Evolutionary conservation across 73 alveolate species (phyloP), one percentile per base, ranked within the genome.

Genomic region (Tetrahymena thermophila): DNA sequence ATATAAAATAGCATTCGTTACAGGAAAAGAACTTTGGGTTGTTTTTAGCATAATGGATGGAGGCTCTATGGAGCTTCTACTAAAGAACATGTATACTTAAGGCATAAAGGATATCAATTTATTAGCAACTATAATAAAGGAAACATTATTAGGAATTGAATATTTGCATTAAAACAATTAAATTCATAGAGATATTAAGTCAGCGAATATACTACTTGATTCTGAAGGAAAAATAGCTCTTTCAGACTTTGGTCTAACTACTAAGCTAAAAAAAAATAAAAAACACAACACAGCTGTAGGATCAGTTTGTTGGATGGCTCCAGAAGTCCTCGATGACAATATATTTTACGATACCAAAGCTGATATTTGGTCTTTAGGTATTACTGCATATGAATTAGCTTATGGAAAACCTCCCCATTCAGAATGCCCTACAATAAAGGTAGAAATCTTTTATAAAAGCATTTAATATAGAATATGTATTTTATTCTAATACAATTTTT

Each of bases 151-250:
- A 31, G 89, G 89, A 28, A 31, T 71, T 71, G 89, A 71, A 25
- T 71, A 71, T 31, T 71, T 71, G 89, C 89, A 71, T 71, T 71
- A n/a, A n/a, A 83, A 96, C 85, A 96, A 96, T 42, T 35, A 96
- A 84, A 96, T 97, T 55, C 99, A 97, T 94, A 96, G 99, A 94
- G 99, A 97, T 95, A 96, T 97, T 57, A 97, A 97, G 85, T 96
- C 97, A 55, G 96, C 98, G 4, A 97, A 97, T 43, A 85, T 93
- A 84, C 85, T 94, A 35, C 25, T 58, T 4, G 85, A 94, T n/a
- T 71, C 89, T 34, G 96, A 94, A 85, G 94, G 94, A n/a, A 55
- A 43, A 28, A 85, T 55, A 44, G 93, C 93, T 34, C 93, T 94
- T 84, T 83, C 96, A 9, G 96, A 94, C 43, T 94, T 94, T 50